These are phyloP conservation scores for Chrysochromulina parva DNA, from an alignment of 78 protist species.

Conservation along the genomic window DNA sequence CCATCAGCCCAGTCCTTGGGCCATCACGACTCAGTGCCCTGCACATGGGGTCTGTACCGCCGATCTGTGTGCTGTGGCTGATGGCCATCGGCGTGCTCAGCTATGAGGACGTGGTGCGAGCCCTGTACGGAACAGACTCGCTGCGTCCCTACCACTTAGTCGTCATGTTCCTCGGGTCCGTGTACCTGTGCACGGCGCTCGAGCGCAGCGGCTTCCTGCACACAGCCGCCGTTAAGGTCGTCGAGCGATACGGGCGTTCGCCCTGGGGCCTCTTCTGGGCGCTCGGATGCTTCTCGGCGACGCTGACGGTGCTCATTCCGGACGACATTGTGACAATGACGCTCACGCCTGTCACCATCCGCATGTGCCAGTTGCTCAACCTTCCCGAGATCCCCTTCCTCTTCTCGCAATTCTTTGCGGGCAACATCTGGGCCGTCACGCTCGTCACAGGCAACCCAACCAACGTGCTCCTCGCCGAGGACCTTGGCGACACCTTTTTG, in stretches of 20 bases:
- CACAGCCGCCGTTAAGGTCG: neutral
- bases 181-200: constrained; percentile 18
- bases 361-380: constrained; percentile 5
- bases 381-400: constrained; percentile 5
- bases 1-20: neutral
- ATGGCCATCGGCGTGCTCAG: neutral
- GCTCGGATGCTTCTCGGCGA: neutral
- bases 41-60: neutral
- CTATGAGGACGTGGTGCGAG: neutral
- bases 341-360: neutral
- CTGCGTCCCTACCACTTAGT: neutral
- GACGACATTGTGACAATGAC: constrained; percentile 13
- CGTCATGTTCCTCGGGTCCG: constrained; percentile 14
- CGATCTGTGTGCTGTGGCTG: neutral
- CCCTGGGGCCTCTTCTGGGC: constrained; percentile 23
- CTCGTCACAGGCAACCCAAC: constrained; percentile 18
- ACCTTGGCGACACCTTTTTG: neutral
- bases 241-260: neutral
- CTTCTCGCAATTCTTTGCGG: constrained; percentile 13
- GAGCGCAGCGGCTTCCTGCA: constrained; percentile 1
- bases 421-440: constrained; percentile 19
- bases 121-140: neutral
- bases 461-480: neutral
- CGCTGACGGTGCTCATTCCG: neutral
- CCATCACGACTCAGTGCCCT: neutral